These are phyloP conservation scores for Ogataea nitratoaversa DNA, from an alignment of 805 yeast species.

Conservation along the genomic window DNA sequence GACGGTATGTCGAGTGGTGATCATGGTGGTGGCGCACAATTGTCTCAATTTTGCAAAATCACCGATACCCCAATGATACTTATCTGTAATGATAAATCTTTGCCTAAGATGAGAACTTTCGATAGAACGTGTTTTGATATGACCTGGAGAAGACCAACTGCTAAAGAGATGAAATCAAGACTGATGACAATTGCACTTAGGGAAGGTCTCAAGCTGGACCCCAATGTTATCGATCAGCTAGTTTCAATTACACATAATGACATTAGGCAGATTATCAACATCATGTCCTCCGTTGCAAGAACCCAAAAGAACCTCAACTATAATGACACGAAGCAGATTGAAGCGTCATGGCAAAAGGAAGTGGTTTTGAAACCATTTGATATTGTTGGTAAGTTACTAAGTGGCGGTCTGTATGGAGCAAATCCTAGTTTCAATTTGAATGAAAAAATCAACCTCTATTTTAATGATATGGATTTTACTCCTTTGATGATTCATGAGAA, in stretches of 20 bases:
- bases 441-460: constrained; percentile 83
- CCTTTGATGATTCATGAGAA: constrained; percentile 97
- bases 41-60: constrained; percentile 79
- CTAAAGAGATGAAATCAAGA: constrained; percentile 74
- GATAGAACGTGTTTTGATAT: constrained; percentile 77
- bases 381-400: constrained; percentile 64
- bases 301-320: constrained; percentile 63
- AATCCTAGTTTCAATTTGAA: constrained; percentile 53
- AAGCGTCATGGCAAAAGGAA: constrained; percentile 82
- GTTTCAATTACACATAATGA: constrained; percentile 85
- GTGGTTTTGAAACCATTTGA: constrained; percentile 91
- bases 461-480: constrained; percentile 90
- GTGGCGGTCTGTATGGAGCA: constrained; percentile 54
- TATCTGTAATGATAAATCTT: constrained; percentile 87
- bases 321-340: constrained; percentile 57
- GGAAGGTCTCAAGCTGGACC: constrained; percentile 77
- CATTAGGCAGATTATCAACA: constrained; percentile 88
- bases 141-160: constrained; percentile 86
- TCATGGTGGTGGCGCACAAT: constrained; percentile 95
- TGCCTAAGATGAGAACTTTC: constrained; percentile 95
- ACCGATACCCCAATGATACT: constrained; percentile 88
- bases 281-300: constrained; percentile 78
- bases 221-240: constrained; percentile 74
- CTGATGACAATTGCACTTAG: constrained; percentile 86
- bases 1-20: constrained; percentile 99